Evolutionary conservation across 2,329 filamentous ascomycete species (phyloP).

Genomic region (Aschersonia sp.): DNA sequence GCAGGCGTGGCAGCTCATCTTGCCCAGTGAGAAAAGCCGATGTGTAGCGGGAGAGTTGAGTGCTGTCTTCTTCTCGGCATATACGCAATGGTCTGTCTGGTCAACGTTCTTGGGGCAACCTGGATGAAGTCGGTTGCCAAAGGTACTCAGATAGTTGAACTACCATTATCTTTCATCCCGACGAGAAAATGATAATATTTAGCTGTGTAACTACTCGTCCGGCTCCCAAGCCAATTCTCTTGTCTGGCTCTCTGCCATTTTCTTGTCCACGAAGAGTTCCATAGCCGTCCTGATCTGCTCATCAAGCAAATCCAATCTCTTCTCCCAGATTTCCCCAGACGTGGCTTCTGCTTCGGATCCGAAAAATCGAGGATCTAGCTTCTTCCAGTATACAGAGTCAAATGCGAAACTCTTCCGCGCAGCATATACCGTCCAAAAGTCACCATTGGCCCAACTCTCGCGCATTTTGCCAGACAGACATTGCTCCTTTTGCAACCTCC

Average conservation of each 20-base stretch:
- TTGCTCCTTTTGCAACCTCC: not conserved
- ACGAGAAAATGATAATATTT: not conserved
- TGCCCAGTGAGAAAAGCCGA: not conserved
- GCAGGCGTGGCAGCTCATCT: not conserved
- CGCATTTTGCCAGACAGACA: slow-evolving; percentile 2
- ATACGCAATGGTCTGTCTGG: not conserved
- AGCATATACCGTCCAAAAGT: slow-evolving; percentile 2
- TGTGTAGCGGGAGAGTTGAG: not conserved
- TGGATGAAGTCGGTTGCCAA: not conserved
- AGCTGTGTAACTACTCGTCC: not conserved
- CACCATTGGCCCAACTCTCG: slow-evolving; percentile 1
- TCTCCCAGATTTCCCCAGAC: slow-evolving; percentile 3
- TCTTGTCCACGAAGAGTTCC: slow-evolving; percentile 10
- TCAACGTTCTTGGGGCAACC: not conserved
- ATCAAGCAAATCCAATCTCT: slow-evolving; percentile 10
- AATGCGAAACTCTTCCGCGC: slow-evolving; percentile 3
- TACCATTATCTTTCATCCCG: not conserved
- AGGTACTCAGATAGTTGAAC: not conserved
- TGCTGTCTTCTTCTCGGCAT: not conserved
- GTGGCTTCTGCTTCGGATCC: not conserved
- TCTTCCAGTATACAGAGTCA: slow-evolving; percentile 2
- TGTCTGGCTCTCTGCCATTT: slow-evolving; percentile 5
- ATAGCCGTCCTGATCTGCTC: slow-evolving; percentile 9
- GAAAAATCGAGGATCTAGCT: slow-evolving; percentile 3
- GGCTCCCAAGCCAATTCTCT: not conserved